Evolutionary conservation across 805 yeast species (phyloP).

Genomic region (Wickerhamiella vanderwaltii): DNA sequence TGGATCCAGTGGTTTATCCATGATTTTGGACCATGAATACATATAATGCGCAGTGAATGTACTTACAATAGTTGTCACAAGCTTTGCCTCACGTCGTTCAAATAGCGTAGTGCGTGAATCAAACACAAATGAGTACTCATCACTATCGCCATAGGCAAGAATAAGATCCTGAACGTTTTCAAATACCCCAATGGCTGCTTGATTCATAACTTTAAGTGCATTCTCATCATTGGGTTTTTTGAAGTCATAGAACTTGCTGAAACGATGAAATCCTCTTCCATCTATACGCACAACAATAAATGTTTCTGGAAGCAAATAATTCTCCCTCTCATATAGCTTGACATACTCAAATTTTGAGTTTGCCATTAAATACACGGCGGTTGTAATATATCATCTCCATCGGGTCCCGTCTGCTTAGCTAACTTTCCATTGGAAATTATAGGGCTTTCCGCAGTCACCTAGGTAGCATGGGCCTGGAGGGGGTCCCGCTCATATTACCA

Average conservation of each 20-base stretch:
- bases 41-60: slow-evolving; percentile 69
- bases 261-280: slow-evolving; percentile 82
- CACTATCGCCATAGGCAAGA: slow-evolving; percentile 89
- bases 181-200: slow-evolving; percentile 58
- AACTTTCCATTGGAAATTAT: neutral
- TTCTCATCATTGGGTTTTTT: slow-evolving; percentile 75
- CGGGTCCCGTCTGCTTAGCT: too few relatives aligned
- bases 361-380: too few relatives aligned
- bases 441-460: slow-evolving; percentile 8
- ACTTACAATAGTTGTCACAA: slow-evolving; percentile 71
- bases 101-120: slow-evolving; percentile 52
- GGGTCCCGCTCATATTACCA: neutral
- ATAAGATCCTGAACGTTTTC: slow-evolving; percentile 55
- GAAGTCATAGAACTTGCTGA: slow-evolving; percentile 61
- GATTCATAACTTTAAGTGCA: slow-evolving; percentile 72
- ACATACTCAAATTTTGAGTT: slow-evolving; percentile 84
- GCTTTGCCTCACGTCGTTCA: slow-evolving; percentile 72
- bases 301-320: slow-evolving; percentile 61
- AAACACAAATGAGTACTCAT: slow-evolving; percentile 79
- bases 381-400: too few relatives aligned
- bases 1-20: slow-evolving; percentile 40
- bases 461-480: neutral
- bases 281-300: slow-evolving; percentile 78
- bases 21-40: slow-evolving; percentile 49
- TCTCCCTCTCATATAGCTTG: slow-evolving; percentile 63